Conservation (phyloP, 176 grass and related monocot genomes). For the Luzula sylvatica region DNA sequence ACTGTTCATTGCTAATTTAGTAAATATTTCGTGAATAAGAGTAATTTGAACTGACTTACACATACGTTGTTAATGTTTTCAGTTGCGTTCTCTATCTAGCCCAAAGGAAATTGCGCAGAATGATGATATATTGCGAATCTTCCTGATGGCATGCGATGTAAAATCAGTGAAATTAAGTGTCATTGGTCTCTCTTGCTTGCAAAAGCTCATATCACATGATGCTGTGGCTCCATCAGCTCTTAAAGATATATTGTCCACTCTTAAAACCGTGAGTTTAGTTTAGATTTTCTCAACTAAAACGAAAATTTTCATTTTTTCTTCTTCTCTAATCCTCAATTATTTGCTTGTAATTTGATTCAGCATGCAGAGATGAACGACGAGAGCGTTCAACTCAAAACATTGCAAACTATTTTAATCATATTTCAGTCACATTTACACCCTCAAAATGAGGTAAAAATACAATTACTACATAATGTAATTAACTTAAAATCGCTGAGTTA, state of each 20-base stretch:
- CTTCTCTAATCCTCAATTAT: constrained; percentile 22
- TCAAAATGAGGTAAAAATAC: constrained; percentile 68
- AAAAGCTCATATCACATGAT: constrained; percentile 94
- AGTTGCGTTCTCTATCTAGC: constrained; percentile 79
- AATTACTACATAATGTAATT: constrained; percentile 1
- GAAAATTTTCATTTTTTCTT: not conserved
- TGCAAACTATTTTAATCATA: constrained; percentile 91
- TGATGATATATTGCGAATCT: constrained; percentile 76
- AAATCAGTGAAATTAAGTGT: constrained; percentile 90
- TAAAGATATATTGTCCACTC: constrained; percentile 74
- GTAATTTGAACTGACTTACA: not conserved
- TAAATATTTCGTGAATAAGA: constrained; percentile 1
- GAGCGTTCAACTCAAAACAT: constrained; percentile 84
- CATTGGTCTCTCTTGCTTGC: constrained; percentile 90
- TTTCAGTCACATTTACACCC: constrained; percentile 90
- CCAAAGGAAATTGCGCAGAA: constrained; percentile 88
- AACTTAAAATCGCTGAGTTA: not conserved
- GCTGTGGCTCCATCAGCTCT: constrained; percentile 76
- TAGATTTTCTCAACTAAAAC: constrained; percentile 17
- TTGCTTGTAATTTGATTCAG: constrained; percentile 31
- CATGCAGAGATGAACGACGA: constrained; percentile 92
- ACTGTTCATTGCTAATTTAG: not conserved
- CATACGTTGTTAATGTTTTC: constrained; percentile 25
- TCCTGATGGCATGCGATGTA: constrained; percentile 91
- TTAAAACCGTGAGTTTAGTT: constrained; percentile 87